Evolutionary conservation across 768 basidiomycete genomes (phyloP).

Genomic region (Mrakia blollopis): DNA sequence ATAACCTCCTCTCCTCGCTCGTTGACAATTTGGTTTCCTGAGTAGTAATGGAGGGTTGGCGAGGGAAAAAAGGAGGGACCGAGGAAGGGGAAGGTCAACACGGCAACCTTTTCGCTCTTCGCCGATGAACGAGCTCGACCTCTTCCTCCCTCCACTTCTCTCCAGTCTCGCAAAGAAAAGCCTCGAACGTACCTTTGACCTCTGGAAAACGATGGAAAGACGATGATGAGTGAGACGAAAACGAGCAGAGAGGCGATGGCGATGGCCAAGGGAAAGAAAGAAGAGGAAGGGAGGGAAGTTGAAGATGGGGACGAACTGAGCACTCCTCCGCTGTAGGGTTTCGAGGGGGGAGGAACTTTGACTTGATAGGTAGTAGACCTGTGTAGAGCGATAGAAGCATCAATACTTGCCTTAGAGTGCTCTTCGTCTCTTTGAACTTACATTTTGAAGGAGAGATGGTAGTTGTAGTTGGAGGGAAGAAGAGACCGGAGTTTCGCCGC

Average conservation of each 20-base stretch:
- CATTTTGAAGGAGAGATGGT: no score
- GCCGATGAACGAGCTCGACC: background rate
- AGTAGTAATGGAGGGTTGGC: constrained; percentile 37
- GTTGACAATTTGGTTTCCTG: constrained; percentile 60
- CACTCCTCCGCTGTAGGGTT: constrained; percentile 18
- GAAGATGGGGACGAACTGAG: constrained; percentile 23
- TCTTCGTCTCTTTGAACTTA: no score
- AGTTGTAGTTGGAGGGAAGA: no score
- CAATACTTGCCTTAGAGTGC: no score
- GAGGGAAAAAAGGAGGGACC: constrained; percentile 35
- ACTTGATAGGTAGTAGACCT: constrained; percentile 16
- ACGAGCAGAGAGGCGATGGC: background rate
- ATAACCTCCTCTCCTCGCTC: constrained; percentile 56
- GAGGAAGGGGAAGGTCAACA: background rate
- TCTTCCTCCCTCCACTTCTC: background rate
- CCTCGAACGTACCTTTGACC: background rate
- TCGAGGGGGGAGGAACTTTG: constrained; percentile 12
- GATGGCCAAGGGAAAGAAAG: background rate
- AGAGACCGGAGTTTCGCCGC: no score
- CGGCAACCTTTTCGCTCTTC: background rate
- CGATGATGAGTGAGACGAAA: background rate
- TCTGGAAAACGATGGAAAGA: background rate
- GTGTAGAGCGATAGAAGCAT: background rate
- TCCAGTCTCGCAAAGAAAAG: background rate
- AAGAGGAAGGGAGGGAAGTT: background rate